Conservation (phyloP, 192 early-diverging fungal genomes). For the Coemansia sp. region DNA sequence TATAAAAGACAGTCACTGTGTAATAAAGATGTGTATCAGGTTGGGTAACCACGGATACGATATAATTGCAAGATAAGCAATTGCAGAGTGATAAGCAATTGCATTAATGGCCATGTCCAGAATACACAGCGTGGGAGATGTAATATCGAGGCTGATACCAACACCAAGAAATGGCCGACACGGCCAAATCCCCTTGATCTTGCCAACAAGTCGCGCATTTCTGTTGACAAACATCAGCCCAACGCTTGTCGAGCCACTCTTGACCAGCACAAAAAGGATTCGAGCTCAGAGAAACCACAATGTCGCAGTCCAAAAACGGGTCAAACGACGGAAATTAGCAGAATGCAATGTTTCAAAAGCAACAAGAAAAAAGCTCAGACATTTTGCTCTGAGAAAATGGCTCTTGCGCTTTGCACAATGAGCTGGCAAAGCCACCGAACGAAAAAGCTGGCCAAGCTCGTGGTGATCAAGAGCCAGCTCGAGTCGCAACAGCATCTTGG, state of each 20-base stretch:
- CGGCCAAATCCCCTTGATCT: too few species aligned
- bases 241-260: background rate
- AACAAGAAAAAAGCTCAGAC: conserved; percentile 1
- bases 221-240: background rate
- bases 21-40: background rate
- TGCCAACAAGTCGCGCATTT: background rate
- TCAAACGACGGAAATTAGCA: conserved; percentile 2
- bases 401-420: background rate
- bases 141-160: too few species aligned
- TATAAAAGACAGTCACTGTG: background rate
- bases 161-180: too few species aligned
- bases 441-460: too few species aligned
- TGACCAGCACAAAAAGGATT: background rate
- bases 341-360: background rate
- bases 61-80: background rate
- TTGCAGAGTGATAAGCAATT: too few species aligned
- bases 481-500: too few species aligned
- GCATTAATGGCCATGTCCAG: too few species aligned
- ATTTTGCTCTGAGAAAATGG: conserved; percentile 1
- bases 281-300: background rate
- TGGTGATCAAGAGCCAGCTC: too few species aligned
- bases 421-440: background rate
- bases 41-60: background rate
- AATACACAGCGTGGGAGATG: too few species aligned
- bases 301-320: background rate